These are phyloP conservation scores for Lactifluus volemus DNA, from an alignment of 768 basidiomycete species.

Conservation along the genomic window DNA sequence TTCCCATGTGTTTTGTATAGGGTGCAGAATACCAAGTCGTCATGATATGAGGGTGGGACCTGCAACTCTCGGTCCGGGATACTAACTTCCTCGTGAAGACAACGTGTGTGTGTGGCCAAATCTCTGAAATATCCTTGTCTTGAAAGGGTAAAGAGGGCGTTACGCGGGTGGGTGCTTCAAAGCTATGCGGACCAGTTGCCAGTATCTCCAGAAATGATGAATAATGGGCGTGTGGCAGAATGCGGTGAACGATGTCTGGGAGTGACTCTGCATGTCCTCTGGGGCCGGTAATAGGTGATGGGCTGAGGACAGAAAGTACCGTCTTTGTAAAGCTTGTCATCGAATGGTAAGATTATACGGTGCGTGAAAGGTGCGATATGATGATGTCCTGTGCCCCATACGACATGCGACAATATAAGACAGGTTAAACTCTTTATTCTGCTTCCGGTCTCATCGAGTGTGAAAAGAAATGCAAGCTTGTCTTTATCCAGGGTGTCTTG, in stretches of 20 bases:
- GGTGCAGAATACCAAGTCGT: slow-evolving; percentile 7
- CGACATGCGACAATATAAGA: slow-evolving; percentile 2
- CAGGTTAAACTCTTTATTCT: neutral
- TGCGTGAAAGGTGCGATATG: neutral
- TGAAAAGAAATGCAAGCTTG: neutral
- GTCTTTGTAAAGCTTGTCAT: slow-evolving; percentile 6
- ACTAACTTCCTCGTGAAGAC: neutral
- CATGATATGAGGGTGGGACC: neutral
- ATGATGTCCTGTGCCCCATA: neutral
- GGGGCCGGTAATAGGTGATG: neutral
- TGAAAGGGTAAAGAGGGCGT: neutral
- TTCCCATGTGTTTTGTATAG: slow-evolving; percentile 17
- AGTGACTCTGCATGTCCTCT: neutral
- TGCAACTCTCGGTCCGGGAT: neutral
- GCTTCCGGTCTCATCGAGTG: neutral
- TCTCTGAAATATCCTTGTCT: neutral
- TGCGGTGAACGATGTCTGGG: slow-evolving; percentile 8
- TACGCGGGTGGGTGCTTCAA: neutral
- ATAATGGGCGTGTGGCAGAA: slow-evolving; percentile 12
- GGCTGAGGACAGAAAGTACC: slow-evolving; percentile 3
- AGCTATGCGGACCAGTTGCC: neutral
- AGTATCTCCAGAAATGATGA: slow-evolving; percentile 10
- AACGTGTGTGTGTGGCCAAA: neutral
- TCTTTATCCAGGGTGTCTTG: neutral
- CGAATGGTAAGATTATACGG: neutral